Evolutionary conservation across 495 filamentous ascomycete species (phyloP), one percentile per base, ranked within the genome.

Genomic region (Bathelium albidoporum): DNA sequence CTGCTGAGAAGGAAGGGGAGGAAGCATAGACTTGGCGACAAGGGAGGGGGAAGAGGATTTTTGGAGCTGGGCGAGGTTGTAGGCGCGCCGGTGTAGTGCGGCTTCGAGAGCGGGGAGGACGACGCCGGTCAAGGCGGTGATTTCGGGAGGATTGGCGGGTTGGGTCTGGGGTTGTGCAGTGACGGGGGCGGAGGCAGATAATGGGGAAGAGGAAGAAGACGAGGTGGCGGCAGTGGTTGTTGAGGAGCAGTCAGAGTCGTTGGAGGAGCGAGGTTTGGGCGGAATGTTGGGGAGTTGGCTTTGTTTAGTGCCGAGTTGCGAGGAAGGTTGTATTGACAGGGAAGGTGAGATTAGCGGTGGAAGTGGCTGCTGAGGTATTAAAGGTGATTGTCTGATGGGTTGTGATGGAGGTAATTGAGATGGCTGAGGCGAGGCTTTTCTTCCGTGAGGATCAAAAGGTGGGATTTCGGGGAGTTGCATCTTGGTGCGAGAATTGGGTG

Each of bases 91-190:
- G 66, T 87, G 84, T 39, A 97, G 83, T 4, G 94, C 92, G 62
- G 91, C 87, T 72, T 91, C 87, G 5, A 98, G 83, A 5, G 94
- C 95, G 1, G 94, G 94, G 59, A 97, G 81, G 60, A 98, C 87
- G 52, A 98, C 91, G 63, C 89, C 83, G 70, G 84, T 85, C 0
- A 95, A 80, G 10, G 90, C 88, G 1, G 83, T 85, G 28, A 81
- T 66, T 59, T 55, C 49, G 49, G 4, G 82, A 76, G 9, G 64
- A 14, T 63, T 69, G 69, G n/a, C n/a, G n/a, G n/a, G n/a, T n/a
- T n/a, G n/a, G n/a, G n/a, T n/a, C 65, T 73, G 36, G 70, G 64
- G 55, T 69, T 65, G 60, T 65, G 68, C 70, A 20, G 68, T 60
- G 14, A 70, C 62, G 45, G 67, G 52, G 63, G 71, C 65, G 49